phyloP scores from a whole-genome alignment of 2,329 filamentous ascomycete species.

The Penicillium sp. region DNA sequence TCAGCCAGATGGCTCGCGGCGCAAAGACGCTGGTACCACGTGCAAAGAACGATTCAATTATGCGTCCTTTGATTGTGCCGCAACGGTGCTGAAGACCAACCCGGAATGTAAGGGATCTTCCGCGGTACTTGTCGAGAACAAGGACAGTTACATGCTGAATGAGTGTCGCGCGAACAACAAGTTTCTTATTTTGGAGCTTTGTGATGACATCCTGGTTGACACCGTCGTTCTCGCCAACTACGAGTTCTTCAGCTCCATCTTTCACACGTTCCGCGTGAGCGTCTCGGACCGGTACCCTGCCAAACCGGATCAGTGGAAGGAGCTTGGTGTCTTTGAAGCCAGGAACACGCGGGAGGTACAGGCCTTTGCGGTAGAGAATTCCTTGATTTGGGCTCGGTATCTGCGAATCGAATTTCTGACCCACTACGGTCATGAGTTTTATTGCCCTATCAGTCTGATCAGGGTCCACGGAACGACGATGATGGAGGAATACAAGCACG shows the following conservation, averaged over 20 bases:
- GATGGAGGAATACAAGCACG: conserved; percentile 88
- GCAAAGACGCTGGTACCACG: conserved; percentile 91
- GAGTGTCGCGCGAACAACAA: conserved; percentile 83
- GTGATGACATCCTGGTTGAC: conserved; percentile 79
- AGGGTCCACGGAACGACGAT: conserved; percentile 90
- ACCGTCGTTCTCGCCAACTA: conserved; percentile 97
- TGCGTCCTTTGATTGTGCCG: conserved; percentile 93
- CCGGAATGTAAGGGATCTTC: conserved; percentile 79
- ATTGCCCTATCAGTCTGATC: conserved; percentile 85
- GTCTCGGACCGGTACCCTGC: conserved; percentile 93
- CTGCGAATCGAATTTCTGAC: conserved; percentile 84
- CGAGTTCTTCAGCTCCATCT: conserved; percentile 97
- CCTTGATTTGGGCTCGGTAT: conserved; percentile 93
- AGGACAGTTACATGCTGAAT: conserved; percentile 97
- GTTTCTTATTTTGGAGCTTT: conserved; percentile 90
- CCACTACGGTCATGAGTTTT: conserved; percentile 95
- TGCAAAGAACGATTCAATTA: conserved; percentile 98
- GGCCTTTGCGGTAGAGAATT: conserved; percentile 87
- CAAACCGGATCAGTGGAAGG: conserved; percentile 85
- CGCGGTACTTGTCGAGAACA: conserved; percentile 88
- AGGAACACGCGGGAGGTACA: conserved; percentile 91
- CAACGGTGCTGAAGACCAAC: conserved; percentile 87
- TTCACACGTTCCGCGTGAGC: conserved; percentile 82
- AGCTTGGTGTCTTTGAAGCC: conserved; percentile 81
- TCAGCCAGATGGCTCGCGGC: conserved; percentile 56